Evolutionary conservation across 805 yeast genomes (phyloP).

Genomic region (Torulaspora delbrueckii): DNA sequence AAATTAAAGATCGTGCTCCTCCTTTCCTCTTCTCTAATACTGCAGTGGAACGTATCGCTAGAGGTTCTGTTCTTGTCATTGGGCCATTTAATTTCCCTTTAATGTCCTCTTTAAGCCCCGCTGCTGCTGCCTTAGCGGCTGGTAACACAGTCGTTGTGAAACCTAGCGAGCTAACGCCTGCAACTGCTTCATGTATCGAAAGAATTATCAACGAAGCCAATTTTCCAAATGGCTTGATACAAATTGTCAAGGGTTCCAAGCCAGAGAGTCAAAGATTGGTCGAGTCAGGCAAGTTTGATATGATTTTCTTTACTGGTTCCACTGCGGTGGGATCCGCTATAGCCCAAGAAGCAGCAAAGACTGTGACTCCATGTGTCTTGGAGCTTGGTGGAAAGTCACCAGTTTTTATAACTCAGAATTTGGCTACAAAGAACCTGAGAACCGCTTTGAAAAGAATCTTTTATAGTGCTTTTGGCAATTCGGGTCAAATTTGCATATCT

Average conservation of each 20-base stretch:
- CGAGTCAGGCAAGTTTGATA: slow-evolving; percentile 59
- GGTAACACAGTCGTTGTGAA: slow-evolving; percentile 79
- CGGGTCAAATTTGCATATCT: slow-evolving; percentile 90
- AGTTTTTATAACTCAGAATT: slow-evolving; percentile 54
- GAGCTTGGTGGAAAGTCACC: slow-evolving; percentile 96
- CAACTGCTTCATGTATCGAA: slow-evolving; percentile 53
- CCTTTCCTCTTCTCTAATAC: slow-evolving; percentile 37
- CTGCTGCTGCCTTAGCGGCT: slow-evolving; percentile 76
- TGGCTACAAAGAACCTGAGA: slow-evolving; percentile 41
- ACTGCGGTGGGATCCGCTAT: slow-evolving; percentile 70
- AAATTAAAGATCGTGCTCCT: slow-evolving; percentile 30
- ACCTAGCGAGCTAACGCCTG: slow-evolving; percentile 69
- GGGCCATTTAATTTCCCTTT: slow-evolving; percentile 45
- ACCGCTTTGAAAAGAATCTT: slow-evolving; percentile 56
- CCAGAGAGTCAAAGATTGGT: slow-evolving; percentile 57
- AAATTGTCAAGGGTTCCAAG: slow-evolving; percentile 68
- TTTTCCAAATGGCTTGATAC: slow-evolving; percentile 52
- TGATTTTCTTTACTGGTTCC: slow-evolving; percentile 84
- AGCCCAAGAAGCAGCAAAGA: slow-evolving; percentile 77
- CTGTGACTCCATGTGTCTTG: slow-evolving; percentile 70
- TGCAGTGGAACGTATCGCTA: slow-evolving; percentile 39
- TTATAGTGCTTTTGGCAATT: slow-evolving; percentile 75
- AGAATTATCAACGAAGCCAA: slow-evolving; percentile 45
- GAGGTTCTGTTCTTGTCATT: slow-evolving; percentile 69
- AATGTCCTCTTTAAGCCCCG: slow-evolving; percentile 54